Evolutionary conservation across 2,329 filamentous ascomycete species (phyloP), one percentile per base, ranked within the genome.

Genomic region (Aaosphaeria pasadenensis): DNA sequence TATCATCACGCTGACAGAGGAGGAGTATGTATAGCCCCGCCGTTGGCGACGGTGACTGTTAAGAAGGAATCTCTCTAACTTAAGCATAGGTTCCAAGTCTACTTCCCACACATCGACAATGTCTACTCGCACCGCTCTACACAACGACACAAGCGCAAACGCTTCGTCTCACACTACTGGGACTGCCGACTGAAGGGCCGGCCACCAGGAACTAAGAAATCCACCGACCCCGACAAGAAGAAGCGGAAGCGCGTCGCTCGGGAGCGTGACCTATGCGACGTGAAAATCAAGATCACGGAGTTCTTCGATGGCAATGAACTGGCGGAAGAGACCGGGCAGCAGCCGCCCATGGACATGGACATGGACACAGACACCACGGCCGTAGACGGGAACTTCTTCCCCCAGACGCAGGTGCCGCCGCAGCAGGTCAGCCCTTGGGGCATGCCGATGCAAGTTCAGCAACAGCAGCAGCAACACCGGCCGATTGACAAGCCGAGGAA

Each of bases 201-300:
- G 0, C 87, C 88, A 0, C 84, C 88, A 0, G 88, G 88, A 30
- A 91, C 88, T 4, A 85, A 86, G 50, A 91, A 91, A 66, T 88
- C 86, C 1, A 83, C 87, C 42, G 87, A 91, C 58, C 88, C 88
- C 0, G 85, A 83, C 65, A 91, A 90, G 74, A 91, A 89, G 77
- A 91, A 90, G 69, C 80, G 88, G 35, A 91, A 89, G 70, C 83
- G 88, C 29, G 83, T 80, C 33, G 85, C 85, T n/a, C 78, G 88
- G 39, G 84, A 88, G 67, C 78, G 86, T 9, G 86, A 91, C 70
- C 77, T 91, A n/a, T 92, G 88, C 66, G 87, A 91, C 67, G 88
- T 91, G 54, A 91, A 91, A 71, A 90, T 91, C 67, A 91, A 91
- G 68, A 89, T 91, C 50, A 90, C 87, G 3, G 88, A 91, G 68